A percentile compares a stretch with the other conserved stretches of the same genome.
Conservation (phyloP, 2,329 filamentous ascomycete species). For the Sclerotinia trifoliorum region DNA sequence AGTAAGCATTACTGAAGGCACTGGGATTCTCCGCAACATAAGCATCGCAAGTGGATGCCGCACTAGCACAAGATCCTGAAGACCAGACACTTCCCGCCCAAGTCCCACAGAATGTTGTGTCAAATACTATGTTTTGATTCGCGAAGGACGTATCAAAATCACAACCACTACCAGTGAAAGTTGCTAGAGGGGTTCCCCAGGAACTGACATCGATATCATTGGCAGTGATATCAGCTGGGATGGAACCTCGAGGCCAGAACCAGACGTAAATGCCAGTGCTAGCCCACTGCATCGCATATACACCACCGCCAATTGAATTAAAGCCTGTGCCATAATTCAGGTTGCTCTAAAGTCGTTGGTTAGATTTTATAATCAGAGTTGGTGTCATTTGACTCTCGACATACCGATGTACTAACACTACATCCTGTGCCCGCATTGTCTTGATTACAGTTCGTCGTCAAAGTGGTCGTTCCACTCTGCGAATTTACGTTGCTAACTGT, state of each 20-base stretch:
- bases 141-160: slow-evolving; percentile 64
- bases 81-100: slow-evolving; percentile 77
- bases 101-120: slow-evolving; percentile 46
- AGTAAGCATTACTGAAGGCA: slow-evolving; percentile 69
- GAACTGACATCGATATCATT: slow-evolving; percentile 55
- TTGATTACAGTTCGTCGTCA: slow-evolving; percentile 43
- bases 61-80: slow-evolving; percentile 56
- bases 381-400: background rate
- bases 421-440: slow-evolving; percentile 45
- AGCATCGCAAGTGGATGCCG: slow-evolving; percentile 64
- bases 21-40: slow-evolving; percentile 70
- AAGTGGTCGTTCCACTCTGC: slow-evolving; percentile 43
- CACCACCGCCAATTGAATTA: slow-evolving; percentile 56
- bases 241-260: slow-evolving; percentile 64
- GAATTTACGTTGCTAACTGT: slow-evolving; percentile 43
- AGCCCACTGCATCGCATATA: slow-evolving; percentile 56
- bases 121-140: slow-evolving; percentile 68
- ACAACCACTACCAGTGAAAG: slow-evolving; percentile 61
- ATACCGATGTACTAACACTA: slow-evolving; percentile 35
- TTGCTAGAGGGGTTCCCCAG: slow-evolving; percentile 68
- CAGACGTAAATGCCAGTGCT: slow-evolving; percentile 66
- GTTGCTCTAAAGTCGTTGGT: slow-evolving; percentile 35
- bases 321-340: slow-evolving; percentile 62
- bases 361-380: background rate
- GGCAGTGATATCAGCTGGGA: slow-evolving; percentile 63